Percentiles rank a stretch among this genome's conserved stretches.
phyloP scores from a whole-genome alignment of 345 rosid species.

The Aquilaria malaccensis region DNA sequence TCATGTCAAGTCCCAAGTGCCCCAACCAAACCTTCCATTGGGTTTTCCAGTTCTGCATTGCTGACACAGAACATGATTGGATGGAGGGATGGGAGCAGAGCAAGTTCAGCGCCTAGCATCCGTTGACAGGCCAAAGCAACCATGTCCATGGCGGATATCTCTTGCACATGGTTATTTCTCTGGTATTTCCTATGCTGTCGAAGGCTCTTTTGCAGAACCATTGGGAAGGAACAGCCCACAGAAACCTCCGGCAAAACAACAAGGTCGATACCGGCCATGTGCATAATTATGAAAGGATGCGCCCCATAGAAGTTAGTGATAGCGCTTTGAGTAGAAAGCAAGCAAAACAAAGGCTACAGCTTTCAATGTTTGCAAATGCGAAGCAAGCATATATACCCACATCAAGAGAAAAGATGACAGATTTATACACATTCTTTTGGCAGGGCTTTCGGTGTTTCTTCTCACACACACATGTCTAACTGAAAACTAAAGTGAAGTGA shows the following conservation, averaged over 20 bases:
- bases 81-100: slow-evolving; percentile 69
- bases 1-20: too few relatives aligned
- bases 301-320: slow-evolving; percentile 41
- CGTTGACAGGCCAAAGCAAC: slow-evolving; percentile 69
- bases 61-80: slow-evolving; percentile 83
- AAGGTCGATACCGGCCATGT: slow-evolving; percentile 81
- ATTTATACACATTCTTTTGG: slow-evolving; percentile 4
- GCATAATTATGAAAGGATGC: slow-evolving; percentile 77
- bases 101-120: slow-evolving; percentile 61
- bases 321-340: slow-evolving; percentile 71
- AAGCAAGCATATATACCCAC: slow-evolving; percentile 81
- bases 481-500: slow-evolving; percentile 26
- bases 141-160: slow-evolving; percentile 57
- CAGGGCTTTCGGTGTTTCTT: slow-evolving; percentile 23
- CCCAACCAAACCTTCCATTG: slow-evolving; percentile 6
- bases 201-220: slow-evolving; percentile 63
- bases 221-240: slow-evolving; percentile 75
- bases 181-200: slow-evolving; percentile 29
- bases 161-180: slow-evolving; percentile 66
- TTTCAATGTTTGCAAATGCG: slow-evolving; percentile 26
- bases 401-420: slow-evolving; percentile 7
- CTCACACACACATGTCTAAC: slow-evolving; percentile 18
- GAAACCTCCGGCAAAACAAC: slow-evolving; percentile 78
- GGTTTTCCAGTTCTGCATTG: slow-evolving; percentile 76
- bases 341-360: slow-evolving; percentile 44